Percentiles rank a stretch among this genome's conserved stretches.
These are phyloP conservation scores for Candida wancherniae DNA, from an alignment of 805 yeast genomes.

Conservation along the genomic window DNA sequence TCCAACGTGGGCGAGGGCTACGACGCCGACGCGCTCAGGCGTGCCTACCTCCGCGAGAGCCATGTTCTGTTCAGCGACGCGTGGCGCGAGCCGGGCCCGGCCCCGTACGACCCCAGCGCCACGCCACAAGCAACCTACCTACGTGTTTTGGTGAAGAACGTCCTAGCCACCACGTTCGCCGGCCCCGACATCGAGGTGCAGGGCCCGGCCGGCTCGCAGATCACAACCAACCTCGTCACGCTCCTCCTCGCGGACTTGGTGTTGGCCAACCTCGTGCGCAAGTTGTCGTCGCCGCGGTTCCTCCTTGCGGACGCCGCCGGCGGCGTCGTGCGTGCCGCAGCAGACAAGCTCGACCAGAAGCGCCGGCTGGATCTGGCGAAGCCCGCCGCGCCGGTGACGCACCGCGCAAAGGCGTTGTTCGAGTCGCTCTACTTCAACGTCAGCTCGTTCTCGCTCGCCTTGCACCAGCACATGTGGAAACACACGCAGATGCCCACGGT, in stretches of 20 bases:
- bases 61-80: slow-evolving; percentile 10
- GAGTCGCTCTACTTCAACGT: not conserved
- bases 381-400: no score
- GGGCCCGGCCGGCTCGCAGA: slow-evolving; percentile 9
- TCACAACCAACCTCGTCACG: slow-evolving; percentile 11
- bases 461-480: not conserved
- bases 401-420: not conserved
- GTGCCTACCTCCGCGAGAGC: slow-evolving; percentile 8
- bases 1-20: slow-evolving; percentile 1
- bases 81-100: not conserved
- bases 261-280: slow-evolving; percentile 6
- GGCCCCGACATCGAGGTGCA: slow-evolving; percentile 1
- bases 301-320: slow-evolving; percentile 6
- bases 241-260: slow-evolving; percentile 16
- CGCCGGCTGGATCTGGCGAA: no score
- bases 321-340: no score
- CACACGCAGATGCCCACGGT: slow-evolving; percentile 2
- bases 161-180: slow-evolving; percentile 7
- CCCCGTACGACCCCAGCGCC: no score
- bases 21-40: slow-evolving; percentile 1
- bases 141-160: slow-evolving; percentile 6
- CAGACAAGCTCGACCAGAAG: no score
- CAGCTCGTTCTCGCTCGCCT: slow-evolving; percentile 1
- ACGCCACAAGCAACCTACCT: slow-evolving; percentile 3
- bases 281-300: slow-evolving; percentile 13